Percentiles rank a stretch among this genome's conserved stretches.
phyloP scores from a whole-genome alignment of 257 asterid species.

The Linderniella brevidens region DNA sequence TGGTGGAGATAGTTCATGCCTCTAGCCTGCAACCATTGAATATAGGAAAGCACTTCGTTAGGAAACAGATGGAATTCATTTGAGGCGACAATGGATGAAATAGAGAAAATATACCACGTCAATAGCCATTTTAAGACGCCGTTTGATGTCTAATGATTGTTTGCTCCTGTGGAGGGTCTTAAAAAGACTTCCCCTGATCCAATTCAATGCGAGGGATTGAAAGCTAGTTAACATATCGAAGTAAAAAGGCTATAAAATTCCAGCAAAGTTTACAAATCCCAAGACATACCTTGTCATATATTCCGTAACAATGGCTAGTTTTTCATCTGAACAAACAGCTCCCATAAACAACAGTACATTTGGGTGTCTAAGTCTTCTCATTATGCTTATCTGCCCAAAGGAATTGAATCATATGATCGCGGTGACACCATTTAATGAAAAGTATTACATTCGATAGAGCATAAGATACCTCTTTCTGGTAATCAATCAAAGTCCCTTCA shows the following conservation, averaged over 20 bases:
- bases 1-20: slow-evolving; percentile 76
- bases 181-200: slow-evolving; percentile 64
- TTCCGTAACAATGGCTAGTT: slow-evolving; percentile 59
- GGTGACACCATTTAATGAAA: slow-evolving; percentile 5
- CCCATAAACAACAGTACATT: slow-evolving; percentile 73
- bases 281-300: slow-evolving; percentile 35
- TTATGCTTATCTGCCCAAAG: slow-evolving; percentile 35
- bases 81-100: background rate
- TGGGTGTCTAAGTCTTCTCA: slow-evolving; percentile 70
- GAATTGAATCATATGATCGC: slow-evolving; percentile 5
- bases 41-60: background rate
- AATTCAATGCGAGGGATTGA: slow-evolving; percentile 5
- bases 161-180: slow-evolving; percentile 43
- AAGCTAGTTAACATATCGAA: too few species aligned
- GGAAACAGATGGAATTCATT: background rate
- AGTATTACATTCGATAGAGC: background rate
- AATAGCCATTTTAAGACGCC: slow-evolving; percentile 59
- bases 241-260: too few species aligned
- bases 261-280: too few species aligned
- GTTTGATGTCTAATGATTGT: slow-evolving; percentile 38
- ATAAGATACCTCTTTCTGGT: slow-evolving; percentile 40
- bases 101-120: slow-evolving; percentile 40
- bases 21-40: slow-evolving; percentile 38
- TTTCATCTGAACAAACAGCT: slow-evolving; percentile 43
- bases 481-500: slow-evolving; percentile 29